A percentile compares a stretch with the other conserved stretches of the same genome.
Conservation (phyloP, 2,329 filamentous ascomycete species). For the Phialophora tarda region DNA sequence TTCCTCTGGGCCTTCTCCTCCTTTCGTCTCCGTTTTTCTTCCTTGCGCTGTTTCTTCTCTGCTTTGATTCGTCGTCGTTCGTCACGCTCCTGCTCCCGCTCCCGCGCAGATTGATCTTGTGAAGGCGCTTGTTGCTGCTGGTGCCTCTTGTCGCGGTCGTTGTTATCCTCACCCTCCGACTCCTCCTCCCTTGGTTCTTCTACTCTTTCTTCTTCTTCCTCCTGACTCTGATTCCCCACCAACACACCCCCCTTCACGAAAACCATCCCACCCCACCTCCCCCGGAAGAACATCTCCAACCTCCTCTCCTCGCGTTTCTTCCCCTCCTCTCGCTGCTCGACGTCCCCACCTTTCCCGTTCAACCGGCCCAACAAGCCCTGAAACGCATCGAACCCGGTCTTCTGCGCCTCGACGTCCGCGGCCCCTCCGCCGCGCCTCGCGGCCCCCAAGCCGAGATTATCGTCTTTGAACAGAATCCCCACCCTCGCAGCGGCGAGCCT, state of each 20-base stretch:
- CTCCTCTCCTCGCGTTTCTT: slow-evolving; percentile 71
- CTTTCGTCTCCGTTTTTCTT: slow-evolving; percentile 42
- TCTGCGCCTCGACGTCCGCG: slow-evolving; percentile 68
- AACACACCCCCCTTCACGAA: slow-evolving; percentile 86
- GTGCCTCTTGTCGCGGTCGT: slow-evolving; percentile 50
- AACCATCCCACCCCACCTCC: slow-evolving; percentile 77
- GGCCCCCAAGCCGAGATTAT: slow-evolving; percentile 87
- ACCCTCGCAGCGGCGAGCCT: slow-evolving; percentile 38
- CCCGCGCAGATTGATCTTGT: slow-evolving; percentile 4
- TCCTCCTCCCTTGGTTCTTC: slow-evolving; percentile 52
- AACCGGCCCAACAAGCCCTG: slow-evolving; percentile 84
- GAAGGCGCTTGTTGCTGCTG: slow-evolving; percentile 39
- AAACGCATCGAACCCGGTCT: slow-evolving; percentile 85
- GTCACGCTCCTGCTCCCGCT: slow-evolving; percentile 37
- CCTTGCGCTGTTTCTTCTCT: slow-evolving; percentile 41
- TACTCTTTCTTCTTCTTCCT: background rate
- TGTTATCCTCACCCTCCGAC: slow-evolving; percentile 42
- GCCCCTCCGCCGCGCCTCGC: slow-evolving; percentile 61
- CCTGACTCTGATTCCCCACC: slow-evolving; percentile 52
- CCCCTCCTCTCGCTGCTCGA: slow-evolving; percentile 72
- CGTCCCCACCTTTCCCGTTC: slow-evolving; percentile 78
- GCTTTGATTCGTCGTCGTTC: slow-evolving; percentile 40
- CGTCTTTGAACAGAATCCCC: slow-evolving; percentile 70
- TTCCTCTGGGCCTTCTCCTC: slow-evolving; percentile 42
- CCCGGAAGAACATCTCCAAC: slow-evolving; percentile 73